Conservation (phyloP, 2,329 filamentous ascomycete species). For the Alternaria conjuncta region DNA sequence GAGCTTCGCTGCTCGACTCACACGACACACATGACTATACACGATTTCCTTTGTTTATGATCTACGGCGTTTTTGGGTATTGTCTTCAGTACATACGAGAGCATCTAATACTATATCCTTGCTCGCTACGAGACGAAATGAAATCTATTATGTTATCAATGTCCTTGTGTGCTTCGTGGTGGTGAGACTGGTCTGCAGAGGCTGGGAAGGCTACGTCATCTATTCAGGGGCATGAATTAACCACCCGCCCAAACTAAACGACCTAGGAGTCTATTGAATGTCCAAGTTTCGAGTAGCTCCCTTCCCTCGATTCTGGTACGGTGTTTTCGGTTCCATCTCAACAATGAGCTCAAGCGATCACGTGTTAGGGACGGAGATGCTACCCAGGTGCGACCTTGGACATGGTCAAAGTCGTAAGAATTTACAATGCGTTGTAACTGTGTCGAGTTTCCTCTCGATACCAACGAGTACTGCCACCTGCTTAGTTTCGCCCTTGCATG, state of each 20-base stretch:
- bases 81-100: conserved; percentile 6
- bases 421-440: neutral
- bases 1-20: conserved; percentile 18
- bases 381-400: neutral
- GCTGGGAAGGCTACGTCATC: neutral
- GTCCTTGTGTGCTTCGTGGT: neutral
- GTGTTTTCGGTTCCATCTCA: neutral
- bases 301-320: neutral
- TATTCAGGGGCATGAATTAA: neutral
- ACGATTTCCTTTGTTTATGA: conserved; percentile 11
- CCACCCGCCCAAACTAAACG: neutral
- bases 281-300: neutral
- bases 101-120: conserved; percentile 10
- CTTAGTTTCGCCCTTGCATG: neutral
- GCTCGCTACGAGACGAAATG: neutral
- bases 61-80: conserved; percentile 8
- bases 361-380: neutral
- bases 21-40: conserved; percentile 18
- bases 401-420: neutral
- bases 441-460: neutral
- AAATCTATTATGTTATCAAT: neutral
- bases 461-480: neutral
- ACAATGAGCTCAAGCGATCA: neutral
- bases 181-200: neutral
- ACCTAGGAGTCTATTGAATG: neutral